Conservation (phyloP, 768 basidiomycete genomes). For the Phaeotremella fagi region DNA sequence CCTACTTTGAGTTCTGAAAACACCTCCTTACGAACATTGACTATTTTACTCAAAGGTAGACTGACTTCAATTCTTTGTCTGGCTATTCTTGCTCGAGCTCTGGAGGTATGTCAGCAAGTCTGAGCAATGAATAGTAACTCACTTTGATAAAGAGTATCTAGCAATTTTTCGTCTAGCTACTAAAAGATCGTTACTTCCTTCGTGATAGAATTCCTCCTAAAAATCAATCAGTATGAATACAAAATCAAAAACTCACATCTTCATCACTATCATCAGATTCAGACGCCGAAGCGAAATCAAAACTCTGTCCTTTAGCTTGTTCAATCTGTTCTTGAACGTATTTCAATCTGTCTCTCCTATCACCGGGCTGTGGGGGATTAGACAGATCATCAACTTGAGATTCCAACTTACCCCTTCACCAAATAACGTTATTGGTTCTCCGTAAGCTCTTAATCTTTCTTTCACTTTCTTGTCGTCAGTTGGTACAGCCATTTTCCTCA, state of each 20-base stretch:
- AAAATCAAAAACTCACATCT: constrained; percentile 30
- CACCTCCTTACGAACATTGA: constrained; percentile 86
- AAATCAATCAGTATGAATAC: constrained; percentile 6
- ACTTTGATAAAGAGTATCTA: constrained; percentile 93
- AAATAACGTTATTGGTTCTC: constrained; percentile 94
- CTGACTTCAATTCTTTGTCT: constrained; percentile 87
- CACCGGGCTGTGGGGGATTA: constrained; percentile 71
- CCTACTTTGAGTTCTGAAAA: constrained; percentile 83
- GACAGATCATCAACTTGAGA: constrained; percentile 1
- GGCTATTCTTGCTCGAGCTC: constrained; percentile 90
- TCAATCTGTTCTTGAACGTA: constrained; percentile 92
- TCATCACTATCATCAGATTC: constrained; percentile 54
- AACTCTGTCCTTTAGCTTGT: constrained; percentile 78
- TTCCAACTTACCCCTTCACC: constrained; percentile 78
- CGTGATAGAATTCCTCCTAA: constrained; percentile 90
- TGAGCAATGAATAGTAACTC: constrained; percentile 40
- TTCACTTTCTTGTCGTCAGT: constrained; percentile 94
- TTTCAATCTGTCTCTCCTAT: constrained; percentile 89
- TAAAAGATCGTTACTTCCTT: constrained; percentile 79
- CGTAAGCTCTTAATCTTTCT: constrained; percentile 80
- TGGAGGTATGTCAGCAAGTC: constrained; percentile 54
- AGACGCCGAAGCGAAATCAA: constrained; percentile 50
- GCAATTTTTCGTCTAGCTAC: constrained; percentile 80
- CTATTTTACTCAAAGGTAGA: constrained; percentile 78
- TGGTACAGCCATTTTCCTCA: constrained; percentile 86